Evolutionary conservation across 2,329 filamentous ascomycete genomes (phyloP), one percentile per base, ranked within the genome.

Genomic region (Ilyonectria mors-panacis): DNA sequence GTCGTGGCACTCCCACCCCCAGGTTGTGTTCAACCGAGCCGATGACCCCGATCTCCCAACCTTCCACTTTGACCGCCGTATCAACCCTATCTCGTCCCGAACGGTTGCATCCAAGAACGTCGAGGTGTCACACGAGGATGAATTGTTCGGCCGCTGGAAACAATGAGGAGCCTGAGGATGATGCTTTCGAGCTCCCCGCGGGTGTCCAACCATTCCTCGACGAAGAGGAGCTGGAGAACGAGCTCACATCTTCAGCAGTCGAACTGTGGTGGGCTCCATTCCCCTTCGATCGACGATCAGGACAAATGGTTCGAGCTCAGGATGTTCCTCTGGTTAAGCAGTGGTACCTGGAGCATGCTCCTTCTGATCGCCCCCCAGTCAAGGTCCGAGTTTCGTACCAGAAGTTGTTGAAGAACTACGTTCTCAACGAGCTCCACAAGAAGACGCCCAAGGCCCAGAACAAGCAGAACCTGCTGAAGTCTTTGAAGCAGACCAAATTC

Each of bases 381-480:
- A 99, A 99, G 84, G 95, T 99, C 61, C 90, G 96, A 77, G 96
- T 99, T 10, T 99, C 96, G 0, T 99, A 99, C 79, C 96, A 99
- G 81, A 99, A 99, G 84, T 85, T 99, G 66, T 86, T 99, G 48
- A 99, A 99, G 86, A 95, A 93, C 4, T 99, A 91, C 74, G 96
- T 99, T 19, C 87, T 99, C 71, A 99, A 99, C 74, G 95, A 98
- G 82, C 86, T 99, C 53, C 97, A 99, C 82, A 97, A 95, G 85
- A 97, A 95, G 83, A 94, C 93, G 72, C 94, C 95, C 7, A 98
- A 99, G 85, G 94, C 96, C 4, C 92, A 97, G 73, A 97, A 95
- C 84, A 97, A 95, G 79, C 96, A 99, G 78, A 94, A 97, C 76
- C 83, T 99, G 65, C 88, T 98, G 79, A 91, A 90, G 75, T 97